These are phyloP conservation scores for Suhomyces maxii DNA, from an alignment of 1,139 yeast species.

Conservation along the genomic window DNA sequence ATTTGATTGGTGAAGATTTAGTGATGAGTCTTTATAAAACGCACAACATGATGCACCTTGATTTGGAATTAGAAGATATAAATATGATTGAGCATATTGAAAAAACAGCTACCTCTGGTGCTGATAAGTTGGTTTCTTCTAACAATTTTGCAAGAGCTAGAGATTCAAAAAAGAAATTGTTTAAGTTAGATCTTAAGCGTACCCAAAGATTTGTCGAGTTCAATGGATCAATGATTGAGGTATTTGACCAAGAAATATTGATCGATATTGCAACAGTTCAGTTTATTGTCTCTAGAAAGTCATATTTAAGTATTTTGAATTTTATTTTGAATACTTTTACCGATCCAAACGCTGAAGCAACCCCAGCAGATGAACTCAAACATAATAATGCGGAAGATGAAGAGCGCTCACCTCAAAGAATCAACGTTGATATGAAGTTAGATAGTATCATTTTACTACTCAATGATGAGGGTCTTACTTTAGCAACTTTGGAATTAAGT, in stretches of 20 bases:
- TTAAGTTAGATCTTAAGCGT: slow-evolving; percentile 61
- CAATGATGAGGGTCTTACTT: slow-evolving; percentile 78
- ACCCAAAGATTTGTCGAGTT: slow-evolving; percentile 62
- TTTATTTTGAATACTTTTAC: slow-evolving; percentile 86
- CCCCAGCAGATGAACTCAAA: slow-evolving; percentile 66
- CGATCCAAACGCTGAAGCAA: slow-evolving; percentile 67
- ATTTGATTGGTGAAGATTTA: slow-evolving; percentile 67
- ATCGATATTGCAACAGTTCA: slow-evolving; percentile 78
- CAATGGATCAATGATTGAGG: slow-evolving; percentile 58
- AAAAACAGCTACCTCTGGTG: slow-evolving; percentile 59
- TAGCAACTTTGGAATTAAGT: slow-evolving; percentile 77
- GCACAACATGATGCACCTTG: slow-evolving; percentile 62
- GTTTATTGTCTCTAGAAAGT: slow-evolving; percentile 73
- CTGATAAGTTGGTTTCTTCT: slow-evolving; percentile 71
- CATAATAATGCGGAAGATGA: slow-evolving; percentile 59
- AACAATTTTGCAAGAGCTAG: slow-evolving; percentile 41
- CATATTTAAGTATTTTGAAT: slow-evolving; percentile 75
- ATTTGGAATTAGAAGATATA: slow-evolving; percentile 63
- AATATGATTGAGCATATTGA: slow-evolving; percentile 77
- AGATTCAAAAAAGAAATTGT: slow-evolving; percentile 46
- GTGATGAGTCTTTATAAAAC: slow-evolving; percentile 62
- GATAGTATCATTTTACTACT: slow-evolving; percentile 75
- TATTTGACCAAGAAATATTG: slow-evolving; percentile 76
- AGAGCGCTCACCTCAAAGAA: slow-evolving; percentile 66
- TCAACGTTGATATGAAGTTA: slow-evolving; percentile 65